phyloP scores from a whole-genome alignment of 1,284 basidiomycete genomes.

The Inonotus obliquus region DNA sequence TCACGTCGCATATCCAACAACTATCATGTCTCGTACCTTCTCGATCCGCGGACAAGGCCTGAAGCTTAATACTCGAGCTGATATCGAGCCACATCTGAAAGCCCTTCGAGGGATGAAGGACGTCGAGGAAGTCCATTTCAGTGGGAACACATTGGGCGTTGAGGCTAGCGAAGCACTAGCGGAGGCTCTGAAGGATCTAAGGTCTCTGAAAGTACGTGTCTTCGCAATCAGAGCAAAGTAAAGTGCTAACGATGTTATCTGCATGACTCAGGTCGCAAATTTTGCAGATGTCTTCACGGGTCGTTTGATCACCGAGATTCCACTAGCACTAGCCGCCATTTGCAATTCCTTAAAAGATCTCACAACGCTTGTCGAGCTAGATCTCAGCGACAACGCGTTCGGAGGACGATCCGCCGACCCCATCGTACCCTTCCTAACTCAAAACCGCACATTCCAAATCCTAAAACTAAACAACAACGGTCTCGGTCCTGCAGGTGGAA shows the following conservation, averaged over 20 bases:
- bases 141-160: constrained; percentile 95
- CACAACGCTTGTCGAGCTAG: constrained; percentile 78
- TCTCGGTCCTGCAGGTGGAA: constrained; percentile 89
- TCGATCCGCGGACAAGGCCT: constrained; percentile 73
- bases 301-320: constrained; percentile 94
- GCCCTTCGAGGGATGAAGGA: constrained; percentile 52
- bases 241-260: neutral
- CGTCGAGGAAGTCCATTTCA: constrained; percentile 88
- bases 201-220: constrained; percentile 61
- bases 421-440: constrained; percentile 84
- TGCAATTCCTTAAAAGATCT: constrained; percentile 85
- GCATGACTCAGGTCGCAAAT: constrained; percentile 74
- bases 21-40: constrained; percentile 28
- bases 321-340: constrained; percentile 82
- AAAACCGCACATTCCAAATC: constrained; percentile 76
- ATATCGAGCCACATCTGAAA: constrained; percentile 77
- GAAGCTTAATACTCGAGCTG: constrained; percentile 77
- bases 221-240: neutral
- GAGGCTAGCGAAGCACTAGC: constrained; percentile 87
- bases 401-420: constrained; percentile 95
- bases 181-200: constrained; percentile 71
- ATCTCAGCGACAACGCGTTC: constrained; percentile 96
- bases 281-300: constrained; percentile 99
- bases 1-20: neutral
- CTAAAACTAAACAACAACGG: constrained; percentile 97